A percentile compares a stretch with the other conserved stretches of the same genome.
Conservation (phyloP, 108 stramenopile species). For the Skeletonema potamos region DNA sequence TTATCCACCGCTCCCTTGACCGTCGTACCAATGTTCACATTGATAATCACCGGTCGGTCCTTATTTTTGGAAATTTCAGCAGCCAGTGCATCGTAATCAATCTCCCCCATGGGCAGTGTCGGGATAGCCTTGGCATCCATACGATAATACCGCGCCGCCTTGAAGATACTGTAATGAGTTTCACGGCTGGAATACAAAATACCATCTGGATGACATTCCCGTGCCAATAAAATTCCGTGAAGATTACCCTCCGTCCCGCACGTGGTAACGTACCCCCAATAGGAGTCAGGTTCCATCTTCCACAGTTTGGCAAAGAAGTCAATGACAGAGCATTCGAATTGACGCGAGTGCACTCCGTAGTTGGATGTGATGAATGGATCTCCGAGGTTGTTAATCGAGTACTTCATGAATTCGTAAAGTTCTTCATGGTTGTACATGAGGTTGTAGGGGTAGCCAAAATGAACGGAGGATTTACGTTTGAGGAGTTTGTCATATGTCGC, state of each 20-base stretch:
- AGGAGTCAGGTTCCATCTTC: slow-evolving; percentile 68
- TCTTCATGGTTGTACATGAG: slow-evolving; percentile 89
- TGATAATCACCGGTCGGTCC: slow-evolving; percentile 81
- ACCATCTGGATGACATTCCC: slow-evolving; percentile 87
- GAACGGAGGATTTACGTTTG: slow-evolving; percentile 65
- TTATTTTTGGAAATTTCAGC: slow-evolving; percentile 68
- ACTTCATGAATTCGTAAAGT: slow-evolving; percentile 85
- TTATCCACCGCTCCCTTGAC: slow-evolving; percentile 92
- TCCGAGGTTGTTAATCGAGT: slow-evolving; percentile 89
- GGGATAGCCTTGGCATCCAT: slow-evolving; percentile 86
- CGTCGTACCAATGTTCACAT: slow-evolving; percentile 91
- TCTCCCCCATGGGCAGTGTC: slow-evolving; percentile 89
- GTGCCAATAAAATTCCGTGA: slow-evolving; percentile 81
- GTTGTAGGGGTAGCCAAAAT: slow-evolving; percentile 91
- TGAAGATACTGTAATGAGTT: slow-evolving; percentile 85
- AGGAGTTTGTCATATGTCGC: slow-evolving; percentile 71
- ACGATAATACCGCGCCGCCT: slow-evolving; percentile 86
- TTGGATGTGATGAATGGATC: slow-evolving; percentile 87
- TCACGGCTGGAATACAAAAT: slow-evolving; percentile 79
- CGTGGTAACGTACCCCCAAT: slow-evolving; percentile 92
- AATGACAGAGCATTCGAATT: slow-evolving; percentile 87
- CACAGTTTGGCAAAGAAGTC: slow-evolving; percentile 88
- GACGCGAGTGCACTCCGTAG: slow-evolving; percentile 84
- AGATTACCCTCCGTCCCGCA: slow-evolving; percentile 89
- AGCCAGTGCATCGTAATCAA: slow-evolving; percentile 75